Percentiles rank a stretch among this genome's conserved stretches.
phyloP scores from a whole-genome alignment of 257 asterid genomes.

The Salvia miltiorrhiza region DNA sequence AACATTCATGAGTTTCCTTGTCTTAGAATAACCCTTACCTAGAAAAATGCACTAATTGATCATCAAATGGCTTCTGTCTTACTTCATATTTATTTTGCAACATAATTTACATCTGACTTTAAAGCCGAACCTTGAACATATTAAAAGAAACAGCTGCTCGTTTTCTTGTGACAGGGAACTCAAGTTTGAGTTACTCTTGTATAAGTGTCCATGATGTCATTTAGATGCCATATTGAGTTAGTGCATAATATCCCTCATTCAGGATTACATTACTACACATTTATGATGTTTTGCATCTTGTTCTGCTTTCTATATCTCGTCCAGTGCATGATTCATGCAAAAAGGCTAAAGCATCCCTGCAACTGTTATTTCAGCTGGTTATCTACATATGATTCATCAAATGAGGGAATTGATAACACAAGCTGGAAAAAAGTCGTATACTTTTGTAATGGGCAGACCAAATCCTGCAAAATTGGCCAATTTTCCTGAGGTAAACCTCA shows the following conservation, averaged over 20 bases:
- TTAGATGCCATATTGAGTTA: not conserved
- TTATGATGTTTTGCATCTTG: not conserved
- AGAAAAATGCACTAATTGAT: not conserved
- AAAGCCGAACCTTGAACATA: not conserved
- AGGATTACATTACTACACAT: not conserved
- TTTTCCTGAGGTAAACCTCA: constrained; percentile 77
- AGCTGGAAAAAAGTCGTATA: constrained; percentile 91
- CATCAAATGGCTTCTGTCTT: not conserved
- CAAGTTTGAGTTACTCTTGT: not conserved
- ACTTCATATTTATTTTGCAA: not conserved
- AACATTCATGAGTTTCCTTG: not conserved
- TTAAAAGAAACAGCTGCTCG: not conserved
- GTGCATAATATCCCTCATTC: not conserved
- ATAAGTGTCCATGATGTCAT: not conserved
- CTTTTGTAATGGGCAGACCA: constrained; percentile 94
- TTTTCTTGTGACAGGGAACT: too few relatives aligned
- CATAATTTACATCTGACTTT: not conserved
- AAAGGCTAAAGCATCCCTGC: constrained; percentile 24
- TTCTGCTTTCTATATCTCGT: not conserved
- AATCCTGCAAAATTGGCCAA: constrained; percentile 96
- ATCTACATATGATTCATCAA: constrained; percentile 84
- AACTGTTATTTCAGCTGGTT: constrained; percentile 67
- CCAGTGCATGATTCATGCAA: constrained; percentile 7
- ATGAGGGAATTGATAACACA: constrained; percentile 70
- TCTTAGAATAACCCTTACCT: not conserved